Percentiles rank a stretch among this genome's conserved stretches.
These are phyloP conservation scores for Cercospora berteroae DNA, from an alignment of 2,329 filamentous ascomycete species.

Conservation along the genomic window DNA sequence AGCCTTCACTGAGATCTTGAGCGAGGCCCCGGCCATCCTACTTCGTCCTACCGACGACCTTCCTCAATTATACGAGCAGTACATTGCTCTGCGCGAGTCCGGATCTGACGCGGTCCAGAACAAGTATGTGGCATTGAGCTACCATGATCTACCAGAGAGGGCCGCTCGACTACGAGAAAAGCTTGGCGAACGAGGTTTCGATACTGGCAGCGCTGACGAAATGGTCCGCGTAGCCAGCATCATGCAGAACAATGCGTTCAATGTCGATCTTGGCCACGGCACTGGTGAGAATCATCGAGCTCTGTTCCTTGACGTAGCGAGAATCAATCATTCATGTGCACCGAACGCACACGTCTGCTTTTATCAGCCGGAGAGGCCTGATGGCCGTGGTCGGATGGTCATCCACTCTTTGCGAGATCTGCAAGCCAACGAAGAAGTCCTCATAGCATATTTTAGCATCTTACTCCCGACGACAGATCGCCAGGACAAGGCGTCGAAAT, in stretches of 20 bases:
- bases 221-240: constrained; percentile 24
- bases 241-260: constrained; percentile 32
- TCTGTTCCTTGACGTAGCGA: constrained; percentile 24
- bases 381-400: constrained; percentile 20
- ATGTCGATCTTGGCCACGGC: constrained; percentile 24
- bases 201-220: constrained; percentile 8
- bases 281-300: constrained; percentile 23
- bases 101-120: constrained; percentile 14
- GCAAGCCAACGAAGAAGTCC: constrained; percentile 22
- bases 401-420: constrained; percentile 23
- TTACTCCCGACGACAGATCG: constrained; percentile 23
- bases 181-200: constrained; percentile 22
- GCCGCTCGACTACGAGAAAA: constrained; percentile 24
- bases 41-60: constrained; percentile 28
- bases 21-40: constrained; percentile 22
- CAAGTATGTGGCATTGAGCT: constrained; percentile 19
- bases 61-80: constrained; percentile 26
- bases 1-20: constrained; percentile 21
- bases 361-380: constrained; percentile 10
- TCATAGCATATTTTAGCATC: constrained; percentile 29
- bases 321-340: constrained; percentile 28
- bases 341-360: constrained; percentile 31
- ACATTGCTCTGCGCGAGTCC: constrained; percentile 12
- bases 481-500: constrained; percentile 23
- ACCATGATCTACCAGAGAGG: constrained; percentile 15